These are phyloP conservation scores for Coniosporium tulheliwenetii DNA, from an alignment of 2,329 filamentous ascomycete genomes.

Conservation along the genomic window DNA sequence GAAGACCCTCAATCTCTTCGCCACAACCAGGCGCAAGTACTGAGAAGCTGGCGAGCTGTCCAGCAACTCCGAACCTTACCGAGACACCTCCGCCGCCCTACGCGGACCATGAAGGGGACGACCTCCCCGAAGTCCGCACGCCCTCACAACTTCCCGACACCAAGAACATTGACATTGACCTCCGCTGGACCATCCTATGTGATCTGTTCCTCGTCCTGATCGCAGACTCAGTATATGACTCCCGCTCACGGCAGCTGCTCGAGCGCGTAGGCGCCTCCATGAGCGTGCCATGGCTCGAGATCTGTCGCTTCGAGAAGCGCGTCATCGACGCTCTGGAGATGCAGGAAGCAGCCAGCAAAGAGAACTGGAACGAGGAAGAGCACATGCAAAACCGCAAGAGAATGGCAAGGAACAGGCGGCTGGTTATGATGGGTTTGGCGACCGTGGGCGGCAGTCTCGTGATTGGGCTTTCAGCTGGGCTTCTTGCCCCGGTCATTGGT, in stretches of 20 bases:
- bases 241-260: slow-evolving; percentile 69
- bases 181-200: slow-evolving; percentile 93
- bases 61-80: background rate
- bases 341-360: slow-evolving; percentile 85
- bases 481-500: slow-evolving; percentile 86
- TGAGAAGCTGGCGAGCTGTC: background rate
- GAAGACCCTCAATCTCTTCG: background rate
- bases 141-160: slow-evolving; percentile 71
- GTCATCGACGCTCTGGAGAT: slow-evolving; percentile 95
- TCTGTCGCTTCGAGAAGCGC: slow-evolving; percentile 91
- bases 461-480: slow-evolving; percentile 83
- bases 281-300: slow-evolving; percentile 77
- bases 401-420: slow-evolving; percentile 62
- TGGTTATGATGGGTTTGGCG: slow-evolving; percentile 91
- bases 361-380: slow-evolving; percentile 95
- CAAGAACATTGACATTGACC: slow-evolving; percentile 81
- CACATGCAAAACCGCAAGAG: slow-evolving; percentile 82
- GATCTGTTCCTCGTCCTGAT: slow-evolving; percentile 93
- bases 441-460: slow-evolving; percentile 91
- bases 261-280: slow-evolving; percentile 71
- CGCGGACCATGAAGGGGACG: slow-evolving; percentile 47
- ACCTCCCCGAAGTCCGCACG: slow-evolving; percentile 63
- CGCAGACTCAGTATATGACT: slow-evolving; percentile 85
- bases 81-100: slow-evolving; percentile 41
- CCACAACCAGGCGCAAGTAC: slow-evolving; percentile 1